Percentiles rank a stretch among this genome's conserved stretches.
Evolutionary conservation across 306 rosid species (phyloP).

Genomic region (Comarum palustre): DNA sequence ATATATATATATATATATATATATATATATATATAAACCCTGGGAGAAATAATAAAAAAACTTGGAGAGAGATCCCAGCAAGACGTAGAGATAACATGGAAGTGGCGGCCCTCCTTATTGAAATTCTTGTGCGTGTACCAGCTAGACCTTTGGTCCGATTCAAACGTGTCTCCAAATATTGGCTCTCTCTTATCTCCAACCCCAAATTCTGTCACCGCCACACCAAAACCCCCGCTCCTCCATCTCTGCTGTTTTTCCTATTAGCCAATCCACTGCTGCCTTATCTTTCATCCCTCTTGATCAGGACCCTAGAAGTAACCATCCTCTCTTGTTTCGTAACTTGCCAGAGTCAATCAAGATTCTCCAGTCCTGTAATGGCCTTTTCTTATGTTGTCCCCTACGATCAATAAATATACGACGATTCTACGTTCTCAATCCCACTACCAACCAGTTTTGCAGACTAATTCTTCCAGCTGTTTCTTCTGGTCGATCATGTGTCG

Average conservation of each 20-base stretch:
- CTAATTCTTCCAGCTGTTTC: not conserved
- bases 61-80: too few relatives aligned
- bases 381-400: not conserved
- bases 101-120: not conserved
- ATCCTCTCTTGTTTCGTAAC: too few relatives aligned
- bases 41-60: too few relatives aligned
- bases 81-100: too few relatives aligned
- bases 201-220: not conserved
- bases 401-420: not conserved
- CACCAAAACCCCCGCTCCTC: not conserved
- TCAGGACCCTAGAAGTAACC: not conserved
- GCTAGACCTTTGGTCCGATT: not conserved
- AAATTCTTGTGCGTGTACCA: not conserved
- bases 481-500: not conserved
- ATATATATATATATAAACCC: too few relatives aligned
- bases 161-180: not conserved
- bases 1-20: too few relatives aligned
- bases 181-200: conserved; percentile 1
- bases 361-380: not conserved
- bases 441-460: not conserved
- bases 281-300: not conserved
- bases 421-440: not conserved
- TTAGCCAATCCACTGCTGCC: not conserved
- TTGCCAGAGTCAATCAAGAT: too few relatives aligned
- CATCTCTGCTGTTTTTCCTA: not conserved